Evolutionary conservation across 768 basidiomycete species (phyloP), one percentile per base, ranked within the genome.

Genomic region (Lentinula guzmanii): DNA sequence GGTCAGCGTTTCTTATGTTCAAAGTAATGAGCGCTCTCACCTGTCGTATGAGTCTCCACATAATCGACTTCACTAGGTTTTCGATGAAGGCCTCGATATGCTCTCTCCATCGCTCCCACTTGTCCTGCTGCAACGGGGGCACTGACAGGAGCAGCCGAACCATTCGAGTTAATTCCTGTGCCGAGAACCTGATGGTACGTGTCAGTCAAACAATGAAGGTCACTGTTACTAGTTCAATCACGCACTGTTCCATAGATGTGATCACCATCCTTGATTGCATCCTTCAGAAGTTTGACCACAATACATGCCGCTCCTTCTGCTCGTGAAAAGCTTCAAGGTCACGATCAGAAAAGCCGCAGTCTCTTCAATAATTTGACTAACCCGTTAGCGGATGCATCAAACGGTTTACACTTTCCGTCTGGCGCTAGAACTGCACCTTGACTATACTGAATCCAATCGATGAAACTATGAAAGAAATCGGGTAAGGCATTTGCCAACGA

Each of bases 21-120:
- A 8, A 46, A 3, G 24, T 10, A 8, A 34, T 28, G 28, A 28
- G 28, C 21, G n/a, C 52, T 58, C 66, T 37, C 54, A 69, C 78
- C 81, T 16, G 82, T 82, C 16, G 77, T 79, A 61, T 84, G 82
- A 11, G 79, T 62, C 63, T 83, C 82, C 0, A 83, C 72, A 63
- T 72, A 83, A 61, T 81, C 81, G 2, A 78, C 77, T 24, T 82
- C 79, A 1, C 58, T 60, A 2, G 78, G 77, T 10, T 55, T 58
- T 28, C 71, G 67, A 1, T 69, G 65, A 5, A 74, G 70, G 4
- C 68, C 64, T 11, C 64, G 41, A 64, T 71, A 81, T 1, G 77
- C 78, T 18, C 66, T 65, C 3, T 57, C 63, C 72, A 80, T 80
- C 2, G 76, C 75, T 31, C 71, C 67, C 16, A 64, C 68, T 59